phyloP scores from a whole-genome alignment of 495 filamentous ascomycete genomes.

The Evernia prunastri region DNA sequence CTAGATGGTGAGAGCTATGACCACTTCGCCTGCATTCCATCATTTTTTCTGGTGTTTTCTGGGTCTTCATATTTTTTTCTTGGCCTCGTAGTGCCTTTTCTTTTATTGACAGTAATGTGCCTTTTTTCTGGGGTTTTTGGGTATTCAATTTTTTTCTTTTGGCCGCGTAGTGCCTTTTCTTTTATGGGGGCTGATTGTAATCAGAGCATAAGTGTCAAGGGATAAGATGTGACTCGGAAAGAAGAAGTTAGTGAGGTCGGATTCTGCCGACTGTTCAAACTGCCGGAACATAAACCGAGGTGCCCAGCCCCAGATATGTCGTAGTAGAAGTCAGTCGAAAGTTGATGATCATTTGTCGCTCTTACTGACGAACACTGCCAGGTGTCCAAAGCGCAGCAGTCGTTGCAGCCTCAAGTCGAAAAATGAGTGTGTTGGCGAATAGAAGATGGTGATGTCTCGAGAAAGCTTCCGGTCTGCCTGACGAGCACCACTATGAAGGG shows the following conservation, averaged over 20 bases:
- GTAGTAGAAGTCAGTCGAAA: neutral
- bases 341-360: neutral
- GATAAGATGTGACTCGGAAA: neutral
- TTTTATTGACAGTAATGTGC: too few species aligned
- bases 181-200: constrained; percentile 1
- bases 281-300: neutral
- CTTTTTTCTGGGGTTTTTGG: constrained; percentile 1
- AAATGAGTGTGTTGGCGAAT: neutral
- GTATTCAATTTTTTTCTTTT: neutral
- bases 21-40: neutral
- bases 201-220: neutral
- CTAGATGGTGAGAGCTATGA: neutral
- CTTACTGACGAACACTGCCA: neutral
- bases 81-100: neutral
- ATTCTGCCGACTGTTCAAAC: neutral
- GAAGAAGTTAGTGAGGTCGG: neutral
- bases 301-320: neutral
- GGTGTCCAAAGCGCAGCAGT: neutral
- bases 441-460: neutral
- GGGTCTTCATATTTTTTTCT: neutral
- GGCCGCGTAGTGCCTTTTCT: neutral
- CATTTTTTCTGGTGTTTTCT: neutral
- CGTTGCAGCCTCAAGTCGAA: neutral
- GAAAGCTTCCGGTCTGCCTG: neutral
- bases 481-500: neutral